Base-by-base conservation (phyloP, 495 filamentous ascomycete genomes). In the Cercophora samala region DNA sequence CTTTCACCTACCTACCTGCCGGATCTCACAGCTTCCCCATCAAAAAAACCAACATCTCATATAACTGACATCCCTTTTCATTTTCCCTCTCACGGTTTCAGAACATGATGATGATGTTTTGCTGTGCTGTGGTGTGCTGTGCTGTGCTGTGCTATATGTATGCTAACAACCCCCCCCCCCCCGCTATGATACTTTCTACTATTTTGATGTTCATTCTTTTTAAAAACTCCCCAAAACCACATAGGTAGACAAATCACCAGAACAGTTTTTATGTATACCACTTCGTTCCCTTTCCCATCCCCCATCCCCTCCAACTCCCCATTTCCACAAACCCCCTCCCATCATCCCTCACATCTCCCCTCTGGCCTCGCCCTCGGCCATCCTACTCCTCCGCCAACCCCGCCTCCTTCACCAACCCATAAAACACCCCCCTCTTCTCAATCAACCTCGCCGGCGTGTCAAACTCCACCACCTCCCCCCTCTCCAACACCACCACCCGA, bases 401-500 rank as follows among this genome's bases (percentile, higher is more conserved):
- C 24, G 82, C 78, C 71, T 84, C 79, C 75, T 75, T 82, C 56
- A 83, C 80, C 26, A 84, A 68, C 13, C 79, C 73, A 63, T 78
- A 79, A 66, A 84, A 84, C 29, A 78, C 66, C 11, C 82, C 82
- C 63, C 69, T 70, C 73, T 78, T 75, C 68, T 75, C 73, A 11
- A 82, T 74, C 65, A 84, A 73, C 58, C 77, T 77, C 56, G 75
- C 64, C 2, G 82, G 82, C 17, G 76, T 77, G 65, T 81, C 82
- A 73, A 82, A 82, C 67, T 84, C 82, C 15, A 76, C 75, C 17
- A 84, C 81, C 68, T 82, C 78, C 55, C 82, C 82, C 72, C 79
- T 75, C 64, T 96, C 90, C 1, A 98, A 86, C 55, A 98, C 93
- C 53, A 97, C 87, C 63, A 98, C 93, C 23, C 92, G 85, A 77